These are phyloP conservation scores for Eucalyptus marginata DNA, from an alignment of 345 rosid species.

Conservation along the genomic window DNA sequence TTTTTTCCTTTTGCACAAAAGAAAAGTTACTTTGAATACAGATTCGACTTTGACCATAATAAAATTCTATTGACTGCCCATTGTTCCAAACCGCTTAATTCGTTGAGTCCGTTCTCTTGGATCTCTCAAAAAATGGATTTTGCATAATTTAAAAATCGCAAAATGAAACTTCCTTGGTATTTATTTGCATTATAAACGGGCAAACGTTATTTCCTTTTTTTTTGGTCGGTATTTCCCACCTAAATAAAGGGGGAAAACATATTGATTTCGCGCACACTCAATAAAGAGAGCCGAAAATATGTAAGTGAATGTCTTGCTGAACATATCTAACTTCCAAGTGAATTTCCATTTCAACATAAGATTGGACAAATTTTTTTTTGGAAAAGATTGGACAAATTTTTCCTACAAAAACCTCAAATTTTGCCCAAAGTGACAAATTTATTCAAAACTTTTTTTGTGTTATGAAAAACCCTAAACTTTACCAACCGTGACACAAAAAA, in stretches of 20 bases:
- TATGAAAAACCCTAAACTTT: too few species aligned
- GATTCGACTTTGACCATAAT: background rate
- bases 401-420: too few species aligned
- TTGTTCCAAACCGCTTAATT: background rate
- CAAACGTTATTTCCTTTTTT: background rate
- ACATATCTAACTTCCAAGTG: background rate
- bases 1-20: background rate
- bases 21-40: background rate
- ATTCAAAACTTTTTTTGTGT: too few species aligned
- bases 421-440: too few species aligned
- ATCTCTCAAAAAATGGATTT: background rate
- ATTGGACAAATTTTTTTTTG: background rate
- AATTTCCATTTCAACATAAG: background rate
- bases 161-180: background rate
- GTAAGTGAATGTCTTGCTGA: background rate
- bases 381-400: too few species aligned
- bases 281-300: background rate
- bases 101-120: background rate
- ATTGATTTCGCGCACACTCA: background rate
- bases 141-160: background rate
- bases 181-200: background rate
- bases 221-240: background rate
- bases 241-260: background rate
- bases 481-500: too few species aligned
- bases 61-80: background rate